phyloP scores from a whole-genome alignment of 805 yeast genomes.

The Ogataea polymorpha region DNA sequence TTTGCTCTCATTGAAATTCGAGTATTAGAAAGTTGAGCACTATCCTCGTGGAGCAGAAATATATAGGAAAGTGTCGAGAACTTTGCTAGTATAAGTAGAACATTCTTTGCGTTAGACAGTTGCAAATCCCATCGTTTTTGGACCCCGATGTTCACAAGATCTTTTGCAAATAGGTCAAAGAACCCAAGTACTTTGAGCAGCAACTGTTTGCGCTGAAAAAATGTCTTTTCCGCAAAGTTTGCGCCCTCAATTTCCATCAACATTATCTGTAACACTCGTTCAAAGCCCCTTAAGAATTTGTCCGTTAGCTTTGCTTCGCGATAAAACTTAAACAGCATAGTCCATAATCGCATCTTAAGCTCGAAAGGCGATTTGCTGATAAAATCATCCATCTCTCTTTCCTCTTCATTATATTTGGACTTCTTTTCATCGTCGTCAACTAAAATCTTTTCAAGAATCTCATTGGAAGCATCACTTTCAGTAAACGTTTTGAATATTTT shows the following conservation, averaged over 20 bases:
- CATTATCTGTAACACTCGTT: slow-evolving; percentile 46
- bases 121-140: slow-evolving; percentile 35
- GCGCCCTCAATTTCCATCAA: slow-evolving; percentile 34
- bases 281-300: slow-evolving; percentile 48
- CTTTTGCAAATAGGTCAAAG: slow-evolving; percentile 48
- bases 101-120: background rate
- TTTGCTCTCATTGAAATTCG: slow-evolving; percentile 40
- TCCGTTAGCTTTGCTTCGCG: slow-evolving; percentile 28
- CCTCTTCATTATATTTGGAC: slow-evolving; percentile 33
- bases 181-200: slow-evolving; percentile 52
- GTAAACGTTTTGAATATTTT: slow-evolving; percentile 68
- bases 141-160: slow-evolving; percentile 31
- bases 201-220: slow-evolving; percentile 36
- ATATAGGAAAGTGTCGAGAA: slow-evolving; percentile 45
- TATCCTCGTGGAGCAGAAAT: slow-evolving; percentile 53
- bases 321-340: slow-evolving; percentile 59
- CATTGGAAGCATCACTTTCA: slow-evolving; percentile 37
- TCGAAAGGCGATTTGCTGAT: slow-evolving; percentile 61
- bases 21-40: slow-evolving; percentile 36
- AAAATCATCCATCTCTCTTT: slow-evolving; percentile 57
- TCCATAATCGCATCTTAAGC: slow-evolving; percentile 73
- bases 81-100: slow-evolving; percentile 25
- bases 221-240: slow-evolving; percentile 22
- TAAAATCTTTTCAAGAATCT: slow-evolving; percentile 25
- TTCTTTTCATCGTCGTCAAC: slow-evolving; percentile 29